These are phyloP conservation scores for Hanseniaspora opuntiae DNA, from an alignment of 805 yeast species.

Conservation along the genomic window DNA sequence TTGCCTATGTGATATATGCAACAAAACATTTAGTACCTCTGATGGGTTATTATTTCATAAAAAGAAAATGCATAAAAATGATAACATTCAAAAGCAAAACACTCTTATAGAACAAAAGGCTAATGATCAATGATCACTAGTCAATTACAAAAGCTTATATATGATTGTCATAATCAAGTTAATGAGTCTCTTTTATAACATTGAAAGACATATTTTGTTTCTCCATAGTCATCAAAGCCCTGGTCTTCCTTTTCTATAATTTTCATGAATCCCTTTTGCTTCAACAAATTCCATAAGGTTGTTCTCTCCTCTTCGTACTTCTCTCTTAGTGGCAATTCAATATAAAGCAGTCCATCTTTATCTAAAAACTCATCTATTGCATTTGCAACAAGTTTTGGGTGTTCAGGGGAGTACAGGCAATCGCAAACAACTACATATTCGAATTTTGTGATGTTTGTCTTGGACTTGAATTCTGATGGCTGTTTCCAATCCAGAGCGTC, in stretches of 20 bases:
- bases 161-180: not conserved
- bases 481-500: constrained; percentile 66
- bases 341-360: constrained; percentile 31
- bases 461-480: constrained; percentile 32
- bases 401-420: constrained; percentile 74
- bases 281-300: constrained; percentile 43
- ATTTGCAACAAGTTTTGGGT: constrained; percentile 58
- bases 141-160: not conserved
- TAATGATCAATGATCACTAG: no score
- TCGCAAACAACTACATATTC: constrained; percentile 65
- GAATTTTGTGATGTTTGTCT: constrained; percentile 28
- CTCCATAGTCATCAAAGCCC: constrained; percentile 82
- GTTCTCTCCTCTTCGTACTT: constrained; percentile 54
- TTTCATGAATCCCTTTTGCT: constrained; percentile 22
- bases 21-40: constrained; percentile 61
- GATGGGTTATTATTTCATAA: constrained; percentile 67
- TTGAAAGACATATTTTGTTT: constrained; percentile 33
- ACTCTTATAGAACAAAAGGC: no score
- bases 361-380: constrained; percentile 42
- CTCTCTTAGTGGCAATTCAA: constrained; percentile 66
- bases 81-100: no score
- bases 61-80: constrained; percentile 28
- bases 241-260: constrained; percentile 33
- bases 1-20: constrained; percentile 55
- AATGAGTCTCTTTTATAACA: not conserved